These are phyloP conservation scores for Pilaira anomala DNA, from an alignment of 192 early-diverging fungal species.

Conservation along the genomic window DNA sequence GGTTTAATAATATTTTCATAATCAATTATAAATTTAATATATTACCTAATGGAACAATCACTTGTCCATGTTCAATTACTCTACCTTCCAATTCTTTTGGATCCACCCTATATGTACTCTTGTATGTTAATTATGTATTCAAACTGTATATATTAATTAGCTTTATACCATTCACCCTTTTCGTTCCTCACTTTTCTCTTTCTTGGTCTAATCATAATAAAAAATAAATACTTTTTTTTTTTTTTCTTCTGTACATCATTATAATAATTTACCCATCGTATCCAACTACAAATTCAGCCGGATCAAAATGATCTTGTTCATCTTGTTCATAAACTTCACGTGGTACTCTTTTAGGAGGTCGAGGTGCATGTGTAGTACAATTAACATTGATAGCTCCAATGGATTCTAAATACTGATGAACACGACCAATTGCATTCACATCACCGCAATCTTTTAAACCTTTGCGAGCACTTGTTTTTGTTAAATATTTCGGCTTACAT, in stretches of 20 bases:
- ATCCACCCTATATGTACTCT: conserved; percentile 44
- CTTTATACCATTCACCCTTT: conserved; percentile 56
- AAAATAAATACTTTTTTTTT: neutral
- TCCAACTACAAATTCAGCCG: conserved; percentile 24
- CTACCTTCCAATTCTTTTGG: conserved; percentile 53
- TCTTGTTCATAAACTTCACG: conserved; percentile 17
- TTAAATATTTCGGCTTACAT: conserved; percentile 68
- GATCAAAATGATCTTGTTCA: conserved; percentile 11
- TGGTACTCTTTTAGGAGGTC: conserved; percentile 30
- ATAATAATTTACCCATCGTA: conserved; percentile 34
- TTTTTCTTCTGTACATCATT: conserved; percentile 21
- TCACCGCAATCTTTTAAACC: conserved; percentile 85
- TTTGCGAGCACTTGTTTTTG: conserved; percentile 75
- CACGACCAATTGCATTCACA: conserved; percentile 87
- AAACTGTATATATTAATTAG: neutral
- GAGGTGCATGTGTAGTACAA: conserved; percentile 45
- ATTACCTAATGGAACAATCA: conserved; percentile 42
- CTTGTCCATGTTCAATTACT: conserved; percentile 52
- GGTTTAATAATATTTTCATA: neutral
- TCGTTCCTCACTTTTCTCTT: conserved; percentile 60
- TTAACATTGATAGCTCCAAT: conserved; percentile 77
- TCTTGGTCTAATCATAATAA: conserved; percentile 31
- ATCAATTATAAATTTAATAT: neutral
- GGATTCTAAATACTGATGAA: conserved; percentile 80
- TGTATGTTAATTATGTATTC: neutral